These are phyloP conservation scores for Golubevia sp. DNA, from an alignment of 1,284 basidiomycete species.

Conservation along the genomic window DNA sequence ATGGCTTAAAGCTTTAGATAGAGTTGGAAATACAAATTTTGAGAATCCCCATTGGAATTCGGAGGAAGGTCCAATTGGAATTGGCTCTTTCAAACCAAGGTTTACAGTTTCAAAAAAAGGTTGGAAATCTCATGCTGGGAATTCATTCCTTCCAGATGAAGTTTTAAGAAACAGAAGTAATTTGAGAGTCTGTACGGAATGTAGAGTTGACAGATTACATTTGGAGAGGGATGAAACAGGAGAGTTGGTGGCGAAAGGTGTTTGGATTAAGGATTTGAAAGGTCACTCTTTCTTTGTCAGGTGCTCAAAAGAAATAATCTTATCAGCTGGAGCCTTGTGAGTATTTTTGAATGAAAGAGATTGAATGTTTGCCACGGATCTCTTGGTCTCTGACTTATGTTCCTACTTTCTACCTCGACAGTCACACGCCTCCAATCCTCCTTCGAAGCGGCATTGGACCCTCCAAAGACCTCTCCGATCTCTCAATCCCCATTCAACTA, in stretches of 20 bases:
- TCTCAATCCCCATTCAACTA: conserved; percentile 6
- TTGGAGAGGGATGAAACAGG: neutral
- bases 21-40: conserved; percentile 2
- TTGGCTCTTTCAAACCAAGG: conserved; percentile 4
- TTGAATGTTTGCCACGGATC: too few relatives aligned
- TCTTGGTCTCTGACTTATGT: too few relatives aligned
- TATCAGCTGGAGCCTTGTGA: conserved; percentile 1
- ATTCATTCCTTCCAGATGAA: conserved; percentile 11
- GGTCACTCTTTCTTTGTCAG: neutral
- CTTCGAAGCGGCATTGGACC: conserved; percentile 7
- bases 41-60: conserved; percentile 5
- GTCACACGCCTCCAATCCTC: conserved; percentile 4
- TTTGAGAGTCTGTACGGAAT: conserved; percentile 3
- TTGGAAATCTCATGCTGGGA: conserved; percentile 11
- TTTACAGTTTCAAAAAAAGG: conserved; percentile 4
- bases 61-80: conserved; percentile 9
- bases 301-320: neutral
- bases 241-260: conserved; percentile 5
- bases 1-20: conserved; percentile 3
- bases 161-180: conserved; percentile 5
- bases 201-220: conserved; percentile 5
- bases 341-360: too few relatives aligned
- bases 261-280: conserved; percentile 8
- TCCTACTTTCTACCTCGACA: too few relatives aligned
- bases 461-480: neutral